A percentile compares a stretch with the other conserved stretches of the same genome.
phyloP scores from a whole-genome alignment of 768 basidiomycete species.

The Holtermannia corniformis region DNA sequence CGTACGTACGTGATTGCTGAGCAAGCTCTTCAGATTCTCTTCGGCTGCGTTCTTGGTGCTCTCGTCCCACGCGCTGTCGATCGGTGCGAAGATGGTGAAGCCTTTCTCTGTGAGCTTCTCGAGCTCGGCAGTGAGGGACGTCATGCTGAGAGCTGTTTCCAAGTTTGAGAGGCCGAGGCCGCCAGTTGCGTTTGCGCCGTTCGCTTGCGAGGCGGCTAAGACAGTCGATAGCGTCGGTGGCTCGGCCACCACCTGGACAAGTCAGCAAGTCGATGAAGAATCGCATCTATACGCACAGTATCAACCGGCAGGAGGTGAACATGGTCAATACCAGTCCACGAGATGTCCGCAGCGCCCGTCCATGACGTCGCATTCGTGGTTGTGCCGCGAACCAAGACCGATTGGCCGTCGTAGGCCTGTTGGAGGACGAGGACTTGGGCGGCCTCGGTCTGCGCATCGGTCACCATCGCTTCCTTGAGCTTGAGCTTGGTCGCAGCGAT shows the following conservation, averaged over 20 bases:
- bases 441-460: conserved; percentile 2
- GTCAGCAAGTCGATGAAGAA: neutral
- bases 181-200: conserved; percentile 4
- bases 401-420: conserved; percentile 7
- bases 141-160: conserved; percentile 6
- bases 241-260: conserved; percentile 17
- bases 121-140: conserved; percentile 8
- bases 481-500: neutral
- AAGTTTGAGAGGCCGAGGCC: conserved; percentile 12
- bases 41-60: conserved; percentile 8
- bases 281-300: conserved; percentile 15
- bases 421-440: conserved; percentile 12
- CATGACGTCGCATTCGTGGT: conserved; percentile 21
- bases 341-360: conserved; percentile 11
- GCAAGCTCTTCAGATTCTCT: neutral
- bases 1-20: conserved; percentile 26
- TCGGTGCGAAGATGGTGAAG: conserved; percentile 31
- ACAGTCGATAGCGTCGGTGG: conserved; percentile 20
- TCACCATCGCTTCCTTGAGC: neutral
- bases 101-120: conserved; percentile 16
- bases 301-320: conserved; percentile 26
- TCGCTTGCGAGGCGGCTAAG: conserved; percentile 5
- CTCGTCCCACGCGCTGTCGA: conserved; percentile 22
- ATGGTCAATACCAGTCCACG: conserved; percentile 9
- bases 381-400: conserved; percentile 5